Percentiles rank a stretch among this genome's conserved stretches.
Conservation (phyloP, 768 basidiomycete genomes). For the Fomitopsis pulvina region DNA sequence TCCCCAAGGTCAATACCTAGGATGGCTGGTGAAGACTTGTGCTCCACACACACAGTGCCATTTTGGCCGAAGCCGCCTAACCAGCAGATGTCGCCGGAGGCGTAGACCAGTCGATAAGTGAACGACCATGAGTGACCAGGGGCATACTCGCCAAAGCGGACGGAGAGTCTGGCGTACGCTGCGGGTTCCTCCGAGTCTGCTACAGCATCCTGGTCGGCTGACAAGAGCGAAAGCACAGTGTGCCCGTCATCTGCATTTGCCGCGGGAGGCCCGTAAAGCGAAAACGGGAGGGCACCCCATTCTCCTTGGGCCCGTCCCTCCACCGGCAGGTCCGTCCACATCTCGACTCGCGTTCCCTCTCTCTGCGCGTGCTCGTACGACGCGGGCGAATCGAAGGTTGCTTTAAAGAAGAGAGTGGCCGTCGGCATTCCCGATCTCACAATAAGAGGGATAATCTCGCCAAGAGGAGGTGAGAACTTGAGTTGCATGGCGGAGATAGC, state of each 20-base stretch:
- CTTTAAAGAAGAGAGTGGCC: conserved; percentile 17
- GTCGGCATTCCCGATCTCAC: conserved; percentile 2
- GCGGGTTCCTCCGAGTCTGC: neutral
- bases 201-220: neutral
- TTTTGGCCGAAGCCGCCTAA: conserved; percentile 19
- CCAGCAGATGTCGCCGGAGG: conserved; percentile 20
- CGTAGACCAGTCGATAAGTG: conserved; percentile 23
- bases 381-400: conserved; percentile 17
- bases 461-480: conserved; percentile 20
- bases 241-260: neutral
- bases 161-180: conserved; percentile 13
- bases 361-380: conserved; percentile 14
- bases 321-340: conserved; percentile 24
- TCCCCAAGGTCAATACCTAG: conserved; percentile 10
- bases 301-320: conserved; percentile 15
- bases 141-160: conserved; percentile 7
- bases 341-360: conserved; percentile 19
- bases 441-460: conserved; percentile 10
- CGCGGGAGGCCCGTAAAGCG: neutral
- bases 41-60: conserved; percentile 17
- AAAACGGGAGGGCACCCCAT: conserved; percentile 20
- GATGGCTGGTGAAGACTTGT: conserved; percentile 3
- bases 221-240: conserved; percentile 4
- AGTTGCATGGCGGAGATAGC: conserved; percentile 13
- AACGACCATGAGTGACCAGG: conserved; percentile 15